Evolutionary conservation across 2,329 filamentous ascomycete species (phyloP).

Genomic region (Eutypa lata): DNA sequence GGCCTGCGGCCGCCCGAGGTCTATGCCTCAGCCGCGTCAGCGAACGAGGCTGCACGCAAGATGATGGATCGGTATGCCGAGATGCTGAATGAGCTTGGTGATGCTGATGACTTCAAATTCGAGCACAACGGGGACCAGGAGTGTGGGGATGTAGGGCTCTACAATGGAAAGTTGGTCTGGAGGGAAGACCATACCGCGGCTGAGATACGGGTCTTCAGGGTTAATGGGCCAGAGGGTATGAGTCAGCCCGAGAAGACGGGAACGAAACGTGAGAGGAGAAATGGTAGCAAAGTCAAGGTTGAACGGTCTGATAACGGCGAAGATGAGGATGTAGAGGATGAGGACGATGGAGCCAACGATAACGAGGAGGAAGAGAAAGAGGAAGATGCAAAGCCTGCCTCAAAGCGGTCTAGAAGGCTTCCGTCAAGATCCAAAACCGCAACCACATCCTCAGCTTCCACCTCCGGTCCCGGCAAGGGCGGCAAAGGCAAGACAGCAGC

Average conservation of each 20-base stretch:
- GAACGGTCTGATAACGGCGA: background rate
- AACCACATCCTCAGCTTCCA: background rate
- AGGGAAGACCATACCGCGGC: background rate
- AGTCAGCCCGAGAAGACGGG: background rate
- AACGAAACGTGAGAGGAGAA: too few relatives aligned
- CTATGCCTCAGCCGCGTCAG: slow-evolving; percentile 3
- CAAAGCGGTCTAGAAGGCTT: background rate
- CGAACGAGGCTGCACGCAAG: slow-evolving; percentile 7
- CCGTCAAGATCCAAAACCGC: background rate
- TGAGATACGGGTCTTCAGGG: slow-evolving; percentile 1
- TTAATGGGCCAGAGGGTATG: background rate
- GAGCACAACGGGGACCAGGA: background rate
- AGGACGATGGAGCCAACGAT: slow-evolving; percentile 2
- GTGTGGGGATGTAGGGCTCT: background rate
- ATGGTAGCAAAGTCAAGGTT: background rate
- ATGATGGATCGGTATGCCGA: slow-evolving; percentile 6
- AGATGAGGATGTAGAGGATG: too few relatives aligned
- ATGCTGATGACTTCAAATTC: slow-evolving; percentile 1
- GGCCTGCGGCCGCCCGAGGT: slow-evolving; percentile 6
- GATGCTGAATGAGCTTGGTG: slow-evolving; percentile 1
- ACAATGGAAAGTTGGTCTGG: background rate
- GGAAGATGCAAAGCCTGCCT: background rate
- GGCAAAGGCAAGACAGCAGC: background rate
- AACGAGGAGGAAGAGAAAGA: slow-evolving; percentile 7
- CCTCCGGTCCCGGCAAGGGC: background rate